Evolutionary conservation across 75 land plant species (phyloP), one percentile per base, ranked within the genome.

Genomic region (Larix kaempferi): DNA sequence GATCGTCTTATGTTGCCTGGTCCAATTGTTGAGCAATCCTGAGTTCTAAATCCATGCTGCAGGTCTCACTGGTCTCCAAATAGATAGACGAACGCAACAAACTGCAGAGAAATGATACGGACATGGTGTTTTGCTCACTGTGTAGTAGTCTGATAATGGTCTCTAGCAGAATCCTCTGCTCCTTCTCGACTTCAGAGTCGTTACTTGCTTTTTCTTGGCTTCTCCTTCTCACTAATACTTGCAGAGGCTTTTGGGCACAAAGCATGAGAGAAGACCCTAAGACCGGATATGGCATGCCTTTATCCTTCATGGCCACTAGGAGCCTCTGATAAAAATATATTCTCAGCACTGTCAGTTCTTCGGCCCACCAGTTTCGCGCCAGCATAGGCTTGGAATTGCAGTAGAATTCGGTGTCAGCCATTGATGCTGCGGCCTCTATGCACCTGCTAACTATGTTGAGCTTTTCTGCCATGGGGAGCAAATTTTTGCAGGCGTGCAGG

Each of bases 71-170:
- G 15, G 87, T 79, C 49, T 81, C 84, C 17, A 96, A 80, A 78
- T 83, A 85, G 58, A 87, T 86, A 17, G 99, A 92, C n/a, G 93
- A 85, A 22, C 99, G 94, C 44, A 96, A 94, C 35, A 96, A 89
- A 69, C 89, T 83, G 78, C 97, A 94, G 35, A 96, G 90, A 82
- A 96, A 96, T 52, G 80, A 79, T 57, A 91, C 83, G 4, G 93
- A 83, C 56, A 91, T 80, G 8, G 89, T 82, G 62, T 80, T 78
- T 64, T 78, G 86, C 29, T 91, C 93, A 1, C 74, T 55, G 25
- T 87, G 88, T 56, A 85, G 78, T 23, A 81, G 83, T 23, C 87
- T 71, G 1, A 90, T 87, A 54, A 96, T 80, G 17, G 94, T 84
- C 76, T 96, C 98, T 0, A 96, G 76, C 57, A 88, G 83, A 41